These are phyloP conservation scores for Sicyos edulis DNA, from an alignment of 306 rosid species.

Conservation along the genomic window DNA sequence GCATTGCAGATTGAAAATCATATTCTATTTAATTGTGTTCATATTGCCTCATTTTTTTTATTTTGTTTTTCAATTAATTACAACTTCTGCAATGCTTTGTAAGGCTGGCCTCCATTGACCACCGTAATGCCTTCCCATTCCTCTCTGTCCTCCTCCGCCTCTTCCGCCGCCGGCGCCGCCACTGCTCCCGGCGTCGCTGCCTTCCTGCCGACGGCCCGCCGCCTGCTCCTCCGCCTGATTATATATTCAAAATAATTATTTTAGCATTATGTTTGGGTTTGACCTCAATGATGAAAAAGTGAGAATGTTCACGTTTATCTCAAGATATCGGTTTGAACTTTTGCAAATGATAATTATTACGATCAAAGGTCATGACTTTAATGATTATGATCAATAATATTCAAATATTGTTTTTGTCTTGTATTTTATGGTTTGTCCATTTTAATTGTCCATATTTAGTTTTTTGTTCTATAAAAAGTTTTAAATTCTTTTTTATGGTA, in stretches of 20 bases:
- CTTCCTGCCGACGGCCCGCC: conserved; percentile 32
- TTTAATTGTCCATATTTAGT: no score
- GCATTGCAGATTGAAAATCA: no score
- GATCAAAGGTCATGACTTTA: not conserved
- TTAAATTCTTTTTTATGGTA: no score
- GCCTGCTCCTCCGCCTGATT: conserved; percentile 41
- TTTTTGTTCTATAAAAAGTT: no score
- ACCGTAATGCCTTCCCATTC: conserved; percentile 45
- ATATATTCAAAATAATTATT: not conserved
- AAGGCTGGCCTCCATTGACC: conserved; percentile 93
- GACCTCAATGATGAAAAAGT: not conserved
- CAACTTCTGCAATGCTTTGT: conserved; percentile 87
- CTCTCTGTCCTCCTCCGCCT: conserved; percentile 29
- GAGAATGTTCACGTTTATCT: not conserved
- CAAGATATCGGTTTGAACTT: not conserved
- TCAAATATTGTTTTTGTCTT: no score
- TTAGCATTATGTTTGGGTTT: not conserved
- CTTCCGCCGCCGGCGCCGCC: conserved; percentile 25
- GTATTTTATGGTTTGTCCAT: not conserved
- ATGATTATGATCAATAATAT: not conserved
- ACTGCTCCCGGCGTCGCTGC: conserved; percentile 25
- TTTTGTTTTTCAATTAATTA: conserved; percentile 31
- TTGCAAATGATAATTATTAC: no score
- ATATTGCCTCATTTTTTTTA: not conserved
- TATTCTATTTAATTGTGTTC: not conserved